A percentile compares a stretch with the other conserved stretches of the same genome.
These are phyloP conservation scores for Camellia lanceoleosa DNA, from an alignment of 148 eudicot genomes.

Conservation along the genomic window DNA sequence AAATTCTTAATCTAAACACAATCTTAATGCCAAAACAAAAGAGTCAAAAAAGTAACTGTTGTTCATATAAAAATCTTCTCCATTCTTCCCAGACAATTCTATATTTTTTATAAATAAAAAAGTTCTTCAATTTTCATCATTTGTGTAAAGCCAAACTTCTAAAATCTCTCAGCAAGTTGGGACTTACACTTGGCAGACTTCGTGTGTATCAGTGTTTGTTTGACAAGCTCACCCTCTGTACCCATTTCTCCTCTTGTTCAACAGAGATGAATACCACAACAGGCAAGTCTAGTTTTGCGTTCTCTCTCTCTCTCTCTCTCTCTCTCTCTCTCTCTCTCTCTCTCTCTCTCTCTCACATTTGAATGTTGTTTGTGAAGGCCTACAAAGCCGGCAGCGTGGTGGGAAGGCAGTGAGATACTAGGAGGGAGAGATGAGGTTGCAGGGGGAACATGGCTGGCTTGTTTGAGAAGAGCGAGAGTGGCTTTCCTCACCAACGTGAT, in stretches of 20 bases:
- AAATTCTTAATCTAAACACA: too few relatives aligned
- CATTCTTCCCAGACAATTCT: too few relatives aligned
- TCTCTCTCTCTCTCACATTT: too few relatives aligned
- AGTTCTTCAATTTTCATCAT: too few relatives aligned
- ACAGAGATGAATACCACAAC: conserved; percentile 69
- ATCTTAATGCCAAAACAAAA: too few relatives aligned
- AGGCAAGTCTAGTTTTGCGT: conserved; percentile 31
- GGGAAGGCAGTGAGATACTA: conserved; percentile 71
- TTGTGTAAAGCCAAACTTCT: too few relatives aligned
- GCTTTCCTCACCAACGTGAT: conserved; percentile 71
- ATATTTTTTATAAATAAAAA: too few relatives aligned
- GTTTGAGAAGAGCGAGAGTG: conserved; percentile 51
- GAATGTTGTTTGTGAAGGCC: conserved; percentile 32
- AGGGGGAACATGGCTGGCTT: conserved; percentile 81
- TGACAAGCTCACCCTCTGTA: conserved; percentile 65
- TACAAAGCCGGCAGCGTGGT: conserved; percentile 56
- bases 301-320: neutral
- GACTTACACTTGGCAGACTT: neutral
- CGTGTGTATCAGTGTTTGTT: conserved; percentile 63
- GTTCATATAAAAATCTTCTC: too few relatives aligned
- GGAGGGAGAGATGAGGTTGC: conserved; percentile 74
- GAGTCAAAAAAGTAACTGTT: too few relatives aligned
- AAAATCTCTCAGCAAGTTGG: too few relatives aligned
- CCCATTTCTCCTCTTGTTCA: conserved; percentile 61
- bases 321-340: neutral